Evolutionary conservation across 2,329 filamentous ascomycete genomes (phyloP), one percentile per base, ranked within the genome.

Genomic region (Neonectria ditissima): DNA sequence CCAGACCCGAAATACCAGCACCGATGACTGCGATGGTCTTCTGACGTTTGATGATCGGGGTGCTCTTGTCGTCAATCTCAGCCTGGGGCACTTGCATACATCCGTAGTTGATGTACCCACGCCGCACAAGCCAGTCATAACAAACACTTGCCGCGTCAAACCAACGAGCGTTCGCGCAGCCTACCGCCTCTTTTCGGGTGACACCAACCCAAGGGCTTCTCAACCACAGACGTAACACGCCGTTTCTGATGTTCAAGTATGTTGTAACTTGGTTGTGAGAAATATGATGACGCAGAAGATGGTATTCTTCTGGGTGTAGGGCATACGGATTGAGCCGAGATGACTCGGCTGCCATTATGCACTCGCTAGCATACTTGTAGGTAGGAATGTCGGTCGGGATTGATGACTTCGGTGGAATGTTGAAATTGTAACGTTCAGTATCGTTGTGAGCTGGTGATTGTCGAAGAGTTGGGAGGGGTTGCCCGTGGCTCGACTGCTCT

Each of bases 41-140:
- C 68, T 87, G 85, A 70, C 84, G 87, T 47, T 77, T 77, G 13
- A 64, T 74, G 5, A 67, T 63, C 80, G 69, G 68, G 24, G 63
- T 41, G 81, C 75, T 77, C 72, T 69, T 82, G 68, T 70, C 75
- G 74, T 80, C 74, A 76, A 79, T 22, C 78, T 82, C 80, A 76
- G 37, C 87, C 26, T 73, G 65, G 6, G 73, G 65, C 24, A 94
- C 81, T 73, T 94, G 88, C 3, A 96, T 86, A 77, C 96, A 98
- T 16, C 97, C 96, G 77, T 94, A 97, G 78, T 99, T 99, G 81
- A 99, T 97, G 77, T 97, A 97, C 20, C 96, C 96, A 68, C 92
- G 89, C 64, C 95, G 90, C 59, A 94, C 84, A 18, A 99, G 87
- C 95, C 95, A 99, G 77, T 97, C 90, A 75, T 96, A 97, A 68